Evolutionary conservation across 495 filamentous ascomycete genomes (phyloP), one percentile per base, ranked within the genome.

Genomic region (Talaromyces adpressus): DNA sequence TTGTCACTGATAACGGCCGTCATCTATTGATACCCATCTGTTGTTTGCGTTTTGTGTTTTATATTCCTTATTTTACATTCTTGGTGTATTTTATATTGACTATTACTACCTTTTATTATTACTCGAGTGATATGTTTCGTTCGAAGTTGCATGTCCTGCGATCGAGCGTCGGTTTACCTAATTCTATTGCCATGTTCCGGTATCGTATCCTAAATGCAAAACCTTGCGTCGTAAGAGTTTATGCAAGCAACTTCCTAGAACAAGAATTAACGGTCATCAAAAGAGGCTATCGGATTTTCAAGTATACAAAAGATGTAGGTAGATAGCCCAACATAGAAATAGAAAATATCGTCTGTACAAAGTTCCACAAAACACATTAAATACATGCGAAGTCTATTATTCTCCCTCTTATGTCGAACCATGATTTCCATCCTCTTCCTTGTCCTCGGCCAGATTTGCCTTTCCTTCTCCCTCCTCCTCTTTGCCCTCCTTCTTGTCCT

Each of bases 1-100:
- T 56, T 27, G 27, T 27, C 16, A 20, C 20, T 58, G 4, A 58
- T 58, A 58, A 58, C 56, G 56, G 56, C 56, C 56, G 56, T 32
- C 56, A 32, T 58, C 56, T 47, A 27, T 30, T 59, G 62, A 64
- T 64, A 64, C 62, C 62, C 62, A 64, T 49, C n/a, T 64, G 54
- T 58, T 57, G 12, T 32, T 62, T 29, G n/a, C 29, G 22, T 56
- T 32, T 25, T 45, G 11, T 18, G 25, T 63, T 29, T 57, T 41
- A 11, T 52, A 27, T 45, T 57, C 20, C 9, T 22, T 57, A 32
- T 14, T 63, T 39, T 36, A 32, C 23, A 18, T 39, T 63, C 47
- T 45, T 57, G 16, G 6, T 63, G 23, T 49, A 54, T 57, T 54
- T 51, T 57, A 16, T 39, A 63, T 25, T 18, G 8, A 23, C 29